phyloP scores from a whole-genome alignment of 495 filamentous ascomycete species.

The Penicillium ucsense region DNA sequence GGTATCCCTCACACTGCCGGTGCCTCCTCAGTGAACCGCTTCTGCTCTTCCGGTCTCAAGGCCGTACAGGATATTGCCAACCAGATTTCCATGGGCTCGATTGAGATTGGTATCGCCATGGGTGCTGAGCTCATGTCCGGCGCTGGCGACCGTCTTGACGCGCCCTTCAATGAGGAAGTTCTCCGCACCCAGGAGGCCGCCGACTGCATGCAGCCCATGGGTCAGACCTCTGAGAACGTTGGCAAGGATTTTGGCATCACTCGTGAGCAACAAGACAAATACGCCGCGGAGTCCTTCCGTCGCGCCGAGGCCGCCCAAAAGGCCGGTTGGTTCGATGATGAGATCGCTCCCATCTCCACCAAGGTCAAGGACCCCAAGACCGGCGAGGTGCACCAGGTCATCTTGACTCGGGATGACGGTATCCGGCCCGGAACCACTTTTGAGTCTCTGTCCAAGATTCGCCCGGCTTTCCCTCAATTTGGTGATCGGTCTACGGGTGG shows the following conservation, averaged over 20 bases:
- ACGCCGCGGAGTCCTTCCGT: constrained; percentile 75
- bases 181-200: constrained; percentile 62
- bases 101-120: constrained; percentile 78
- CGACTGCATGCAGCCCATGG: constrained; percentile 94
- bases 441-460: constrained; percentile 73
- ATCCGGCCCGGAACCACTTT: constrained; percentile 82
- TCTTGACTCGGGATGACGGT: constrained; percentile 77
- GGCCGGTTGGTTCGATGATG: constrained; percentile 86
- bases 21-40: constrained; percentile 78
- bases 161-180: constrained; percentile 71
- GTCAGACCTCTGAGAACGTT: constrained; percentile 97
- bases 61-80: constrained; percentile 90
- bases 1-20: constrained; percentile 87
- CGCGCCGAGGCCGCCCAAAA: constrained; percentile 88
- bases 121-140: constrained; percentile 83
- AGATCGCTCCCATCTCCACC: constrained; percentile 80
- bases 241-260: constrained; percentile 78
- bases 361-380: constrained; percentile 74
- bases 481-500: constrained; percentile 84
- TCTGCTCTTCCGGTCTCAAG: constrained; percentile 94
- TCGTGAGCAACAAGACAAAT: constrained; percentile 72
- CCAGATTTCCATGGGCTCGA: constrained; percentile 69
- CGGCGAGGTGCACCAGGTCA: constrained; percentile 66
- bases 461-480: constrained; percentile 82
- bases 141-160: constrained; percentile 54